These are phyloP conservation scores for Populus tremula DNA, from an alignment of 345 rosid genomes.

Conservation along the genomic window DNA sequence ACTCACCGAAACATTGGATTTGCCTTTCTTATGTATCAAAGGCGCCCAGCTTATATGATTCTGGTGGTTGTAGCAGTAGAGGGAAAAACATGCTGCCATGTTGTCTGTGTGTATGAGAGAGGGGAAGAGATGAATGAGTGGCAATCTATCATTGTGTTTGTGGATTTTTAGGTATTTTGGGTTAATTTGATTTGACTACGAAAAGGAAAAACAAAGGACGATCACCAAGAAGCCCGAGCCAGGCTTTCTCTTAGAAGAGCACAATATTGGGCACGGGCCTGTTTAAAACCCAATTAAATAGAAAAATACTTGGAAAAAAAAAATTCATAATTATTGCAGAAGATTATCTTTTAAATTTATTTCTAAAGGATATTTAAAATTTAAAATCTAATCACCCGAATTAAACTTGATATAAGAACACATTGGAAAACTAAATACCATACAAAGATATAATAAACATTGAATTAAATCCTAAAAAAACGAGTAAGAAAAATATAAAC, in stretches of 20 bases:
- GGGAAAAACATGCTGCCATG: constrained; percentile 3
- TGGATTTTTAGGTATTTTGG: background rate
- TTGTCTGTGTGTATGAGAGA: background rate
- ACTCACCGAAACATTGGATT: constrained; percentile 8
- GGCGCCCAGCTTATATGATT: constrained; percentile 2
- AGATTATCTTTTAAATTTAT: too few relatives aligned
- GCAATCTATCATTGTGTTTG: background rate
- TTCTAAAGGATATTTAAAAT: too few relatives aligned
- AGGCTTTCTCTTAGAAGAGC: background rate
- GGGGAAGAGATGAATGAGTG: background rate
- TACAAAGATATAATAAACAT: too few relatives aligned
- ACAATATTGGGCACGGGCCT: background rate
- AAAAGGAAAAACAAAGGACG: too few relatives aligned
- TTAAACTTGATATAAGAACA: too few relatives aligned
- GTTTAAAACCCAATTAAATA: too few relatives aligned
- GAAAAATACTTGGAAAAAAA: too few relatives aligned
- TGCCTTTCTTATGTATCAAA: background rate
- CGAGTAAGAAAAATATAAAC: too few relatives aligned
- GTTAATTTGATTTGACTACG: background rate
- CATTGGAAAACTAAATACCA: too few relatives aligned
- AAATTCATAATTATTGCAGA: too few relatives aligned
- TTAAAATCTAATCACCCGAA: too few relatives aligned
- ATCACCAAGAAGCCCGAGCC: background rate
- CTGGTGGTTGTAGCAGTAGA: background rate
- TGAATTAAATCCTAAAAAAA: too few relatives aligned